Evolutionary conservation across 495 filamentous ascomycete genomes (phyloP).

Genomic region (Geoglossum glabrum): DNA sequence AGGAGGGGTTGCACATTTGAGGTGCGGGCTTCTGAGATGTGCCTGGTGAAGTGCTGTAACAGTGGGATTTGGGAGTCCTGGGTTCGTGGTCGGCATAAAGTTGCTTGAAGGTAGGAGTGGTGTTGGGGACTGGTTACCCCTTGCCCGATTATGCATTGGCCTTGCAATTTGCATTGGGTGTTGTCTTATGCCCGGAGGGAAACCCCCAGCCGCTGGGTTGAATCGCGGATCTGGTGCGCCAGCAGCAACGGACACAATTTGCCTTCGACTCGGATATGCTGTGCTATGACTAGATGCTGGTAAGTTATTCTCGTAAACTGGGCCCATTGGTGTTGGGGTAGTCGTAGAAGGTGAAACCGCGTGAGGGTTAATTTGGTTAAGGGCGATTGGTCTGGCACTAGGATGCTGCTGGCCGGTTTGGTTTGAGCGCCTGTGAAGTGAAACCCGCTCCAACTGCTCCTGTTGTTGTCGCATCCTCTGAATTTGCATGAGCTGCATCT

Average conservation of each 20-base stretch:
- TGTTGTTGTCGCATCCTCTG: background rate
- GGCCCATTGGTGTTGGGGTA: background rate
- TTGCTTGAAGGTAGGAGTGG: background rate
- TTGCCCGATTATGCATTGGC: background rate
- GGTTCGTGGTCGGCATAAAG: background rate
- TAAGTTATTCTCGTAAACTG: background rate
- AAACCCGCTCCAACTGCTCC: background rate
- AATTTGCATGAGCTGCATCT: background rate
- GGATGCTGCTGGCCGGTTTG: background rate
- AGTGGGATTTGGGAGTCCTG: slow-evolving; percentile 11
- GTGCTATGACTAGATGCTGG: background rate
- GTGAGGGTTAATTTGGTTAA: background rate
- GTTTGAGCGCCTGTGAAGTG: background rate
- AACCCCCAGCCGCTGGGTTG: background rate
- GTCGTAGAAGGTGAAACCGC: background rate
- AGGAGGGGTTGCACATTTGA: slow-evolving; percentile 3
- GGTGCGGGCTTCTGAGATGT: slow-evolving; percentile 17
- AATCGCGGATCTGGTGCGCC: background rate
- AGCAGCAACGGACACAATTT: background rate
- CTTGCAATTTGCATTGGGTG: background rate
- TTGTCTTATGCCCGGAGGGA: background rate
- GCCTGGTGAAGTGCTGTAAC: slow-evolving; percentile 18
- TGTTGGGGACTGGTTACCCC: background rate
- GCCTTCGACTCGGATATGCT: background rate
- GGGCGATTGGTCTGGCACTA: background rate